Evolutionary conservation across 2,329 filamentous ascomycete species (phyloP).

Genomic region (Orbilia javanica): DNA sequence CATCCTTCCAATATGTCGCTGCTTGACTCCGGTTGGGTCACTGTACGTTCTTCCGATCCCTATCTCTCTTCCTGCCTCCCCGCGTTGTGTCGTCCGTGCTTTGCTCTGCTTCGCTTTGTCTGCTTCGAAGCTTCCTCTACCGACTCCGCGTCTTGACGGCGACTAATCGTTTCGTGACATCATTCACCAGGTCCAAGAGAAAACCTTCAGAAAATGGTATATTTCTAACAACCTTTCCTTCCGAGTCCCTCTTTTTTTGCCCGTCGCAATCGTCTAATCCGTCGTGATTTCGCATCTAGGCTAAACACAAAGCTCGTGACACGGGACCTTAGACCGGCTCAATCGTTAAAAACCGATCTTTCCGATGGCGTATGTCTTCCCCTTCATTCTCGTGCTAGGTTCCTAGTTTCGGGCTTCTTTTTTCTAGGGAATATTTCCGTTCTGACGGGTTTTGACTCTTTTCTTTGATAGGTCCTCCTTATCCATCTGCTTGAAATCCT

Average conservation of each 20-base stretch:
- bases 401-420: background rate
- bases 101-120: background rate
- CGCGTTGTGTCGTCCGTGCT: constrained; percentile 27
- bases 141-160: constrained; percentile 32
- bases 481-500: constrained; percentile 98
- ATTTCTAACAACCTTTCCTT: constrained; percentile 60
- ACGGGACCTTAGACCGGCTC: constrained; percentile 79
- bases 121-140: background rate
- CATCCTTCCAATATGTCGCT: constrained; percentile 37
- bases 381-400: background rate
- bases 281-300: constrained; percentile 69
- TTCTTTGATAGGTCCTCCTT: constrained; percentile 78
- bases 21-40: constrained; percentile 48
- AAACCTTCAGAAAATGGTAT: constrained; percentile 99
- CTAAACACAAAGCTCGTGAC: constrained; percentile 93
- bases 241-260: background rate
- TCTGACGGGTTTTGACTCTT: constrained; percentile 16
- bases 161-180: constrained; percentile 74
- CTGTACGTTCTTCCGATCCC: constrained; percentile 34
- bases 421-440: background rate
- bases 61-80: background rate
- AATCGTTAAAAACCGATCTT: constrained; percentile 88
- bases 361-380: constrained; percentile 84
- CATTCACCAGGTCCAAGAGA: constrained; percentile 80
- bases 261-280: constrained; percentile 2